Conservation (phyloP, 768 basidiomycete genomes). For the Sporobolomyces pararoseus region DNA sequence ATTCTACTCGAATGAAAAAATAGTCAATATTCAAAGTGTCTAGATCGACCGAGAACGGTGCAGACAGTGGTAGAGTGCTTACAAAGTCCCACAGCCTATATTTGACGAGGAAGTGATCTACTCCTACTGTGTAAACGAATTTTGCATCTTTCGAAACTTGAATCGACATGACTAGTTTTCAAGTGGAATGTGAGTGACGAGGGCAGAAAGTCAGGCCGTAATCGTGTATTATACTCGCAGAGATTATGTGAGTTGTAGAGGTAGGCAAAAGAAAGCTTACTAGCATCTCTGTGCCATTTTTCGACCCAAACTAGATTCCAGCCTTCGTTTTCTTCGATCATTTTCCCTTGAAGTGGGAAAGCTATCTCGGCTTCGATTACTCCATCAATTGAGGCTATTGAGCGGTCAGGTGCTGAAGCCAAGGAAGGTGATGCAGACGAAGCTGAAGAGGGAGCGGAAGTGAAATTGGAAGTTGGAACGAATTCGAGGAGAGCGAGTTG, state of each 20-base stretch:
- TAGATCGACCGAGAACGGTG: neutral
- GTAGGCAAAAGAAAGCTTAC: too few relatives aligned
- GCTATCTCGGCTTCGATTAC: neutral
- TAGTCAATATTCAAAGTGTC: neutral
- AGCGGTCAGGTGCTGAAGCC: neutral
- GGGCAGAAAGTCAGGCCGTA: too few relatives aligned
- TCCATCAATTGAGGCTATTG: neutral
- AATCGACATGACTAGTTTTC: conserved; percentile 44
- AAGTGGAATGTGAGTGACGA: neutral
- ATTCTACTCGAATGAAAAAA: conserved; percentile 5
- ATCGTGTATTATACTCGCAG: too few relatives aligned
- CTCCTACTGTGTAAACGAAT: conserved; percentile 43
- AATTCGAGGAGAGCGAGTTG: conserved; percentile 61
- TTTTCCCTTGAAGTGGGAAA: neutral
- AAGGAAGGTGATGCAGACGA: neutral
- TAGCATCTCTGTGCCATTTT: conserved; percentile 52
- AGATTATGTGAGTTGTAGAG: too few relatives aligned
- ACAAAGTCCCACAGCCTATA: conserved; percentile 40
- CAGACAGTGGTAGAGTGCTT: neutral
- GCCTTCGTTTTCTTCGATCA: conserved; percentile 38
- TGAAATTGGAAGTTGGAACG: neutral
- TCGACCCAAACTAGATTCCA: conserved; percentile 48
- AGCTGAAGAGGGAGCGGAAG: neutral
- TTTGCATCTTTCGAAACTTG: conserved; percentile 8
- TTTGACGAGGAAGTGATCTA: conserved; percentile 43